A percentile compares a stretch with the other conserved stretches of the same genome.
phyloP scores from a whole-genome alignment of 768 basidiomycete genomes.

The Calocybe cyanea region DNA sequence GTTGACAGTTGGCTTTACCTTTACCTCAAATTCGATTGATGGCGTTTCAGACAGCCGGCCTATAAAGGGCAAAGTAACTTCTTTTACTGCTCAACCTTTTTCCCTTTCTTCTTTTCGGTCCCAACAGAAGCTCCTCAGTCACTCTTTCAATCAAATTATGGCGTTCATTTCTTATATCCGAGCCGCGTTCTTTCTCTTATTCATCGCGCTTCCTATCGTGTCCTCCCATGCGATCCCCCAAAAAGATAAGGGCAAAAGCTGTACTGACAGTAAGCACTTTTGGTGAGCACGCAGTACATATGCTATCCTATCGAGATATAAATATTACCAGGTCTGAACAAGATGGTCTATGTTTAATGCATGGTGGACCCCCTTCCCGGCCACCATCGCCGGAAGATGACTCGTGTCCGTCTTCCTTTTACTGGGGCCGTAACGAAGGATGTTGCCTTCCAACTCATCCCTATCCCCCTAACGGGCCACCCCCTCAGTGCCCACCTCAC shows the following conservation, averaged over 20 bases:
- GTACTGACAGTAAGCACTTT: constrained; percentile 27
- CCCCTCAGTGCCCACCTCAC: constrained; percentile 46
- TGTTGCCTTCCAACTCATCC: constrained; percentile 54
- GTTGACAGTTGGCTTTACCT: no score
- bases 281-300: constrained; percentile 22
- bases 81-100: not conserved
- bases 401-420: constrained; percentile 45
- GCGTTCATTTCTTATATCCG: constrained; percentile 10
- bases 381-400: constrained; percentile 46
- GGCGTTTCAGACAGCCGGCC: constrained; percentile 6
- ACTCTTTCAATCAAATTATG: constrained; percentile 15
- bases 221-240: constrained; percentile 29
- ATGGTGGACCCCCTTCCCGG: constrained; percentile 30
- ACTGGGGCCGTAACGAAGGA: constrained; percentile 42
- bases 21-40: no score
- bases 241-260: constrained; percentile 20
- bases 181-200: constrained; percentile 26
- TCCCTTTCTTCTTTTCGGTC: constrained; percentile 1
- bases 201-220: constrained; percentile 30
- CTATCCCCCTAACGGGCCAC: constrained; percentile 32
- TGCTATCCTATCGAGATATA: not conserved
- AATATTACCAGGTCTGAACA: constrained; percentile 28
- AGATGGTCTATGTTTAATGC: constrained; percentile 39
- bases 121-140: constrained; percentile 5
- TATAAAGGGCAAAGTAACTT: constrained; percentile 7